Evolutionary conservation across 371 early-diverging fungal genomes (phyloP), one percentile per base, ranked within the genome.

Genomic region (Saksenaea vasiformis): DNA sequence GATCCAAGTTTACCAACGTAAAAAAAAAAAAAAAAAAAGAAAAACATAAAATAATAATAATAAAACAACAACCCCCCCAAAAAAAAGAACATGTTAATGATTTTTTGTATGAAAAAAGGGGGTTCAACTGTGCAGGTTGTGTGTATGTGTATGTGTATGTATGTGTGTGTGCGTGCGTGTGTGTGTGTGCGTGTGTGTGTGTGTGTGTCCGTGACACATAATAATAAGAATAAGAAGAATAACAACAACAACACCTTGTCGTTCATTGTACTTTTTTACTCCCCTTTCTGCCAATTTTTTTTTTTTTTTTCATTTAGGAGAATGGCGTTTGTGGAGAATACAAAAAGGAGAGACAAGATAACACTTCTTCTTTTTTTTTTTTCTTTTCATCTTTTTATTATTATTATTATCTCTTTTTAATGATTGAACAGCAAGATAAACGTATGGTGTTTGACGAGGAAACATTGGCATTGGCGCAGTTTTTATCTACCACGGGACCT

Each of bases 401-500:
- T n/a, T n/a, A n/a, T n/a, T n/a, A n/a, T n/a, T 7, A 31, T 31
- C 7, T 31, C 7, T 31, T 31, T 56, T n/a, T 15, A 56, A 34
- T 17, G 56, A 36, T 34, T 17, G 35, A 34, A 5, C 36, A 56
- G n/a, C 27, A 26, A 5, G 31, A 31, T 24, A 27, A 43, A 47
- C 51, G 51, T n/a, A 22, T 47, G n/a, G 51, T 47, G 0, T 47
- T 47, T 47, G 51, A 47, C 22, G 51, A 47, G 22, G 74, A 79
- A 31, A 77, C 75, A 0, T 59, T 71, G 36, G 47, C 67, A 11
- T 28, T 79, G 10, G 80, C 80, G 1, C 65, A 74, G 44, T 79
- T 79, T 28, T 54, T 79, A n/a, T 58, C 73, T 0, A 66, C 68
- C 0, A 79, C 80, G 2, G 73, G 77, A 1, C 80, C 80, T 3